Conservation (phyloP, 352 stramenopile genomes). For the Globisporangium solare region DNA sequence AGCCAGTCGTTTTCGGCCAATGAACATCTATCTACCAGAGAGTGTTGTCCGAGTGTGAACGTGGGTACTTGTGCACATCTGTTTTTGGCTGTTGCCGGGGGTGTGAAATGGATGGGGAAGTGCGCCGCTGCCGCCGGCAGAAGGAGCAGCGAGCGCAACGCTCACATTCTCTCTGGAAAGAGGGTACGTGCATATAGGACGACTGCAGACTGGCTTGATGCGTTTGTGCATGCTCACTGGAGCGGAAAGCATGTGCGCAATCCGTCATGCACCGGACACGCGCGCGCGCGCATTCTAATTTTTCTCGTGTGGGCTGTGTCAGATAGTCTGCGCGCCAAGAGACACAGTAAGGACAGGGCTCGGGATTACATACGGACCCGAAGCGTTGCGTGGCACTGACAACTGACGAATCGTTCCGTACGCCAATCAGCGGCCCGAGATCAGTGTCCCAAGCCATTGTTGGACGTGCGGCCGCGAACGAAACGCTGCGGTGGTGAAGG, state of each 20-base stretch:
- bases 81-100: not conserved
- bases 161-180: not conserved
- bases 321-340: not conserved
- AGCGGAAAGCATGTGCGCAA: too few relatives aligned
- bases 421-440: too few relatives aligned
- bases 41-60: not conserved
- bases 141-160: not conserved
- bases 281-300: too few relatives aligned
- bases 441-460: too few relatives aligned
- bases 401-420: not conserved
- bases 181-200: not conserved
- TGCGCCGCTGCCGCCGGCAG: not conserved
- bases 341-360: constrained; percentile 1
- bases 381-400: too few relatives aligned
- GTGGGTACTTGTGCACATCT: not conserved
- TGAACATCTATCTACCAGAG: not conserved
- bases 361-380: not conserved
- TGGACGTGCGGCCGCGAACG: too few relatives aligned
- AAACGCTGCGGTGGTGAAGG: too few relatives aligned
- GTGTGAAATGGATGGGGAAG: not conserved
- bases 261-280: too few relatives aligned
- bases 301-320: too few relatives aligned
- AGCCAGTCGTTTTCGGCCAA: not conserved
- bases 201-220: too few relatives aligned
- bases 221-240: too few relatives aligned